Percentiles rank a stretch among this genome's conserved stretches.
Evolutionary conservation across 306 rosid species (phyloP).

Genomic region (Acmispon strigosus): DNA sequence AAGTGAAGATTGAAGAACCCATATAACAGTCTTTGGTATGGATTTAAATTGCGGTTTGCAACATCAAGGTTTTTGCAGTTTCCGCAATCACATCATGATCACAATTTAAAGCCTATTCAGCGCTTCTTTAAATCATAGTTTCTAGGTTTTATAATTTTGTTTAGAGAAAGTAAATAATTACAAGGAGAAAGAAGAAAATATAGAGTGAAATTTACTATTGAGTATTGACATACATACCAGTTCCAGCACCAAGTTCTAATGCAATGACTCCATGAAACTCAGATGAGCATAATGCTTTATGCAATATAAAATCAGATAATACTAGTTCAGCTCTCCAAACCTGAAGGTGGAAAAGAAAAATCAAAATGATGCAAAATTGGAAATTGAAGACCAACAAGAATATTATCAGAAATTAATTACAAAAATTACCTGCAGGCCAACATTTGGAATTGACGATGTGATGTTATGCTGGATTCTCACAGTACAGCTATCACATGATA

Average conservation of each 20-base stretch:
- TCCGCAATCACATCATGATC: too few relatives aligned
- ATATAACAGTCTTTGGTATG: neutral
- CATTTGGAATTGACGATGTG: constrained; percentile 75
- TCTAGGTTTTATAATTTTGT: neutral
- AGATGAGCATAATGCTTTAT: constrained; percentile 50
- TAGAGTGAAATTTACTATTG: neutral
- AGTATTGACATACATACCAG: constrained; percentile 49
- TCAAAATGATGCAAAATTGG: neutral
- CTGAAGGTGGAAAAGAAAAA: constrained; percentile 20
- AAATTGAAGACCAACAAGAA: neutral
- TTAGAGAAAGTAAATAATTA: neutral
- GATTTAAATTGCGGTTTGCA: too few relatives aligned
- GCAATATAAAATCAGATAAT: constrained; percentile 74
- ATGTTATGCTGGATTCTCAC: constrained; percentile 65
- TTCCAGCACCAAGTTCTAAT: constrained; percentile 89
- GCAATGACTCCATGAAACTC: constrained; percentile 54
- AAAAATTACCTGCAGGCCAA: constrained; percentile 76
- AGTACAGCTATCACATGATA: constrained; percentile 5
- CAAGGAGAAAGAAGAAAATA: neutral
- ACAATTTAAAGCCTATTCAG: neutral
- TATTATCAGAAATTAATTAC: neutral
- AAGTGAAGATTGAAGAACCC: neutral
- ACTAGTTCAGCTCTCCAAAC: constrained; percentile 83
- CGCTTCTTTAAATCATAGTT: neutral
- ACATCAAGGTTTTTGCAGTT: too few relatives aligned